Evolutionary conservation across 208 protist genomes (phyloP), one percentile per base, ranked within the genome.

Genomic region (Acanthamoeba culbertsoni): DNA sequence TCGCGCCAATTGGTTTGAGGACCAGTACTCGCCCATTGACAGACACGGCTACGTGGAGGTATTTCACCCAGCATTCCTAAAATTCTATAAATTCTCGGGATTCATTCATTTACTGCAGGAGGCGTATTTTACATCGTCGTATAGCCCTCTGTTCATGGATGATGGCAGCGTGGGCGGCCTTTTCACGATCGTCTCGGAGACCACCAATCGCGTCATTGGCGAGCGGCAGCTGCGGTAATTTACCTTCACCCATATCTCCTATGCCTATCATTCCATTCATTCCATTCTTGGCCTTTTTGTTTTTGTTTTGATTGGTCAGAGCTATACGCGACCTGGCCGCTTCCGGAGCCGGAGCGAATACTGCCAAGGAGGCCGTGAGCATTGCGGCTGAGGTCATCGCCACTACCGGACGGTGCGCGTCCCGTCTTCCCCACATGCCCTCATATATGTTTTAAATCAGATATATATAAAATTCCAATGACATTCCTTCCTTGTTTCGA

Each of bases 121-220:
- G 42, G 35, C 31, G 26, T 90, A 90, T 23, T 90, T 90, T 37
- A 90, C 55, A 12, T 90, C 57, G 16, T 90, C 82, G 28, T 90
- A 90, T 40, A 71, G 82, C 57, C 82, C 82, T 63, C 48, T 90
- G 37, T 90, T 90, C 53, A 84, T 84, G 55, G 55, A 90, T 35
- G 82, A 90, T 23, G 57, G 82, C 33, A 68, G 51, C 82, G 82
- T 90, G 33, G 48, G 82, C 23, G 82, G 82, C 16, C 48, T 90
- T 33, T 90, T 62, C 35, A 71, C 55, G 37, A 90, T 68, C 35
- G 57, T 68, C 37, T 90, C 57, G 6, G 82, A 90, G 57, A 90
- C 82, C 20, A 90, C 82, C 5, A 62, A 90, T 35, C 82, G 48
- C 37, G 57, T 90, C 18, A 68, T 90, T n/a, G 57, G 57, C 28